Evolutionary conservation across 2,329 filamentous ascomycete genomes (phyloP), one percentile per base, ranked within the genome.

Genomic region (Shiraia bambusicola): DNA sequence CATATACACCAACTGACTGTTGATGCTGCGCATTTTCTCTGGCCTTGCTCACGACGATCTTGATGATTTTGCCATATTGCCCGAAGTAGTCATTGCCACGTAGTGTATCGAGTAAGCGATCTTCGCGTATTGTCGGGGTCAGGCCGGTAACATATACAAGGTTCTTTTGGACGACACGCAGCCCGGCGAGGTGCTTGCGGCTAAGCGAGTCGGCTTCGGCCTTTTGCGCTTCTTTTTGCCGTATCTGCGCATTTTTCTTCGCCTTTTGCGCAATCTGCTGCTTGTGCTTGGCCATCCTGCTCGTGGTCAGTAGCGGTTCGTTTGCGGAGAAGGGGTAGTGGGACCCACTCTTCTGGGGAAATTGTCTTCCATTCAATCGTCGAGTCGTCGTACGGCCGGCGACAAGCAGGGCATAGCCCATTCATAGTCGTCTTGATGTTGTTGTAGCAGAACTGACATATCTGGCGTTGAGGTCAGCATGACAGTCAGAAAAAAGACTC

Each of bases 391-490:
- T 98, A 98, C 5, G 89, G 86, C 67, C 93, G 81, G 71, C 93
- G 83, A 69, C 93, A 98, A 56, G 95, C 95, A n/a, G 93, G 93
- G 70, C 93, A 98, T 43, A 96, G 80, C 26, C 92, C 91, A 66
- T 96, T 97, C 80, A 95, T 90, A 61, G 96, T 96, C 59, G 87
- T 95, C 73, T 94, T 95, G 69, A 98, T 94, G 69, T 97, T 98
- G 73, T 98, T 96, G 76, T 92, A 98, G 74, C 93, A 98, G 73
- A 98, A 98, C 76, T 98, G 94, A 72, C 93, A 98, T 69, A 98
- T 92, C 91, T 64, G 44, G 49, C 29, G 30, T 31, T 13, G 12
- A 40, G 12, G 50, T 67, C 52, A 67, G 65, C 38, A 50, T 34
- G 32, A 42, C 47, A 37, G 32, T 31, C 36, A n/a, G 41, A 37